Conservation (phyloP, 1,284 basidiomycete genomes). For the Ceratobasidium theobromae region DNA sequence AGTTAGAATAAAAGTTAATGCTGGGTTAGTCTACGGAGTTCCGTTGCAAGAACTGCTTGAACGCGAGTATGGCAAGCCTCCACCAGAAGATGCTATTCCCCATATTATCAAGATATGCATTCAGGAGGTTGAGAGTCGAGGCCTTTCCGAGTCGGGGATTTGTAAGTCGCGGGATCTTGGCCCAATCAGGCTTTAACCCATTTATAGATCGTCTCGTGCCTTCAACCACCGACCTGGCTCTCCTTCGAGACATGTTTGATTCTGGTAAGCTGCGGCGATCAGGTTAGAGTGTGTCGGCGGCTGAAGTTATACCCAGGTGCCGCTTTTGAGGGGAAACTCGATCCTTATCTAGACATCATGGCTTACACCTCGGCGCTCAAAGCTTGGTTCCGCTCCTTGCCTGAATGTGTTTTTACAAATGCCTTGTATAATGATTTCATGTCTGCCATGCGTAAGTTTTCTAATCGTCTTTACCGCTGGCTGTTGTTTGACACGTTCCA, state of each 20-base stretch:
- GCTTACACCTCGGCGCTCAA: slow-evolving; percentile 79
- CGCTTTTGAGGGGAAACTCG: slow-evolving; percentile 49
- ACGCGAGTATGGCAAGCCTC: slow-evolving; percentile 57
- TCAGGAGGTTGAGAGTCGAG: slow-evolving; percentile 68
- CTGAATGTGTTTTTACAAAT: slow-evolving; percentile 75
- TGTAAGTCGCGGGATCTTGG: slow-evolving; percentile 59
- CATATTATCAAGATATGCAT: slow-evolving; percentile 64
- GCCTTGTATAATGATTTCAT: slow-evolving; percentile 66
- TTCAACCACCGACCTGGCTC: slow-evolving; percentile 64
- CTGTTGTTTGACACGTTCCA: slow-evolving; percentile 32
- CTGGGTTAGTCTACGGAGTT: slow-evolving; percentile 68
- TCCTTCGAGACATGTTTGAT: slow-evolving; percentile 71
- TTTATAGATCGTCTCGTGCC: slow-evolving; percentile 76
- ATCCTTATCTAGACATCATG: slow-evolving; percentile 47
- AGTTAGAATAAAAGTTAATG: background rate
- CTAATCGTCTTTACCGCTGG: background rate
- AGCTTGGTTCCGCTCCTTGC: slow-evolving; percentile 77
- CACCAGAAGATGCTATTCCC: slow-evolving; percentile 60
- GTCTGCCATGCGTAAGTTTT: slow-evolving; percentile 62
- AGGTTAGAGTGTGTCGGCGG: background rate
- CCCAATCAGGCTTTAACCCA: background rate
- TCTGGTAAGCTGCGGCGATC: slow-evolving; percentile 48
- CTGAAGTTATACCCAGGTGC: slow-evolving; percentile 15
- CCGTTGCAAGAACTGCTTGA: slow-evolving; percentile 66
- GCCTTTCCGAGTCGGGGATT: slow-evolving; percentile 76